Conservation (phyloP, 257 asterid genomes). For the Scutellaria galericulata region DNA sequence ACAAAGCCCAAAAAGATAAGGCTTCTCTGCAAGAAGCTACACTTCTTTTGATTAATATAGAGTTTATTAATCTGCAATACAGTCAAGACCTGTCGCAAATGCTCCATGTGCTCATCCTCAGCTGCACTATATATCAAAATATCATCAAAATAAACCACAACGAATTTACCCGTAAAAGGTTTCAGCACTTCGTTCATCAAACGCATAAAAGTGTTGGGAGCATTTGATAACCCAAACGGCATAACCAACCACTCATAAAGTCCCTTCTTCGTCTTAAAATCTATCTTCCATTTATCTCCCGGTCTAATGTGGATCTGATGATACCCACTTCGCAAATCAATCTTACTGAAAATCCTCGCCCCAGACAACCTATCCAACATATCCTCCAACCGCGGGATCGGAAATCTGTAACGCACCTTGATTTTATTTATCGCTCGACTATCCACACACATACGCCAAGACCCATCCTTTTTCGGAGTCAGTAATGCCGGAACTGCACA, state of each 20-base stretch:
- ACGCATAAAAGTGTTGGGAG: background rate
- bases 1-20: background rate
- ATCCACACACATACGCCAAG: background rate
- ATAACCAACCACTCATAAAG: too few species aligned
- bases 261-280: too few species aligned
- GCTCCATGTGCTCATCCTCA: background rate
- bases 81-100: background rate
- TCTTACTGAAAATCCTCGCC: too few species aligned
- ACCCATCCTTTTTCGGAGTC: background rate
- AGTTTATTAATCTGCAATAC: background rate
- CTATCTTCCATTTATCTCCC: too few species aligned
- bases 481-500: background rate
- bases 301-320: too few species aligned
- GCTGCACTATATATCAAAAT: background rate
- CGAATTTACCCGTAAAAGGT: background rate
- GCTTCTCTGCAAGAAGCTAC: background rate
- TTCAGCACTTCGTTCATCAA: slow-evolving; percentile 13
- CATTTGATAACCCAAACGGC: background rate
- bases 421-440: background rate
- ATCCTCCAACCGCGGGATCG: too few species aligned
- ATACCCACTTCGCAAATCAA: too few species aligned
- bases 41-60: background rate
- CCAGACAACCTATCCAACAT: too few species aligned
- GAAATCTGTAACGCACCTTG: background rate
- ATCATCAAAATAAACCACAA: slow-evolving; percentile 9